These are phyloP conservation scores for Vachellia pachyceras DNA, from an alignment of 306 rosid genomes.

Conservation along the genomic window DNA sequence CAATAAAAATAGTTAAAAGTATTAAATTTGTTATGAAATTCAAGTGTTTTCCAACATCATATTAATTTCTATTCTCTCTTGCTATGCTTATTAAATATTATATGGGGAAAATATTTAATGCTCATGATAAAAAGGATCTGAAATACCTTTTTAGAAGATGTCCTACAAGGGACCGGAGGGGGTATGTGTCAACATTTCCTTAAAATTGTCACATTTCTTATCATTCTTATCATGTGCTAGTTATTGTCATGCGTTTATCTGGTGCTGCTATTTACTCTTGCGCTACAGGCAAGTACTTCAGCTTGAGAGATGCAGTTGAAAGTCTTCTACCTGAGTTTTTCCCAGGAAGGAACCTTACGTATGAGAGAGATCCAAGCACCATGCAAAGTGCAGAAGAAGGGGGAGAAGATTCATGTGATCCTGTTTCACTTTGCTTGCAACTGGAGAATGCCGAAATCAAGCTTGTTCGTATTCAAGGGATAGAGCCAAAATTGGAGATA, in stretches of 20 bases:
- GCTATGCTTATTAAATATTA: no score
- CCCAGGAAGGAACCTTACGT: constrained; percentile 34
- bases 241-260: neutral
- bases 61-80: no score
- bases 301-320: constrained; percentile 75
- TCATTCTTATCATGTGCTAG: neutral
- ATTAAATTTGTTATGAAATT: no score
- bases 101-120: no score
- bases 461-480: constrained; percentile 93
- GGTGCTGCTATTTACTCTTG: constrained; percentile 28
- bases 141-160: no score
- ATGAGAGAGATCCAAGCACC: constrained; percentile 42
- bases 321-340: constrained; percentile 79
- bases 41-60: no score
- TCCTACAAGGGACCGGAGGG: no score
- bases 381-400: constrained; percentile 43
- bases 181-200: neutral
- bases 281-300: constrained; percentile 69
- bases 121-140: no score
- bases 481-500: constrained; percentile 81
- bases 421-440: constrained; percentile 30
- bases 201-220: constrained; percentile 3
- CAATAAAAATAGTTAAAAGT: no score
- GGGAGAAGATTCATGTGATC: constrained; percentile 50
- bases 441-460: constrained; percentile 59